Base-by-base conservation (phyloP, 2,329 filamentous ascomycete species). In the Daldinia sp. region DNA sequence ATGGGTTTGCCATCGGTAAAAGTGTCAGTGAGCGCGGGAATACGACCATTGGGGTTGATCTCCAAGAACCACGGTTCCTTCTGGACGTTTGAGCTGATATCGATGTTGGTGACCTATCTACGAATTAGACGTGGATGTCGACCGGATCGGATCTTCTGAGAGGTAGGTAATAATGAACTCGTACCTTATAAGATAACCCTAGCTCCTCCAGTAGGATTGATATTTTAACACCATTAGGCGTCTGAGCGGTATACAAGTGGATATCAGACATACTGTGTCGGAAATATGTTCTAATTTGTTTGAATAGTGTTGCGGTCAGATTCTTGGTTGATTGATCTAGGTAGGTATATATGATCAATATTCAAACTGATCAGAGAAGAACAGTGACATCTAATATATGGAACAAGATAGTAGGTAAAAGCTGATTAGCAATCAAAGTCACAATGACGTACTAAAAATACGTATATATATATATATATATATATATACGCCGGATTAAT, bases 41-140 rank as follows among this genome's bases (percentile, higher is more conserved):
- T 97, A 73, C 94, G 92, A 71, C 94, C 94, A 79, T 97, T 97
- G 71, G 94, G 94, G 81, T 97, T 97, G 82, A 97, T 97, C 59
- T 90, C 89, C 30, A 97, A 87, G 81, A 95, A 98, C 93, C 93
- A 97, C 15, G 88, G 88, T 79, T 95, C 83, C 78, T 96, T 97
- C 75, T 97, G 93, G n/a, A 83, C 86, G 78, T 93, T 92, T 70
- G 92, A 92, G 70, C 79, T 82, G 66, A 97, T 86, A n/a, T 92
- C 86, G 75, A 97, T 89, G 48, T 87, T 84, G 59, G 90, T 87
- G 48, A 82, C 78, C 83, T 85, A 53, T 3, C 6, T 2, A 4
- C 56, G 69, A 10, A 35, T 63, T 42, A 63, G 60, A 63, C 33
- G 59, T 50, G 39, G 4, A 50, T 18, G 4, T 41, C 51, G 30